These are phyloP conservation scores for Populus tremula DNA, from an alignment of 345 rosid genomes.

Conservation along the genomic window DNA sequence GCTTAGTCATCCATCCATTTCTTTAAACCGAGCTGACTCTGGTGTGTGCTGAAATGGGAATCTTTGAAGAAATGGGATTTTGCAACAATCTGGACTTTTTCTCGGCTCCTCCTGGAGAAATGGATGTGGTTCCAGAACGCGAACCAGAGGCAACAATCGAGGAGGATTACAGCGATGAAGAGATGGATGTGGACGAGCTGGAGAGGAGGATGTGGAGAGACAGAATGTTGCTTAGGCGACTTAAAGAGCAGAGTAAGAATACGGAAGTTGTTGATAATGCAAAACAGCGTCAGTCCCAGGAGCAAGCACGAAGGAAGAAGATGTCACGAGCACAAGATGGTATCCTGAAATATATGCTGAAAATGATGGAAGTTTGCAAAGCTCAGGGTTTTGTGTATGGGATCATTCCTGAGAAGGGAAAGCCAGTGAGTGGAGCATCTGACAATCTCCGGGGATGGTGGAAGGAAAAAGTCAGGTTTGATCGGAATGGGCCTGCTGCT, in stretches of 20 bases:
- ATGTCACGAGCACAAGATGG: conserved; percentile 89
- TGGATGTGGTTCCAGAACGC: conserved; percentile 32
- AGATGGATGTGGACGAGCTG: conserved; percentile 65
- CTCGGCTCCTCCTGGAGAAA: conserved; percentile 38
- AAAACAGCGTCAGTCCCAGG: conserved; percentile 66
- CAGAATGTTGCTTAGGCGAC: conserved; percentile 54
- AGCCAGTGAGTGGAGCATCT: conserved; percentile 87
- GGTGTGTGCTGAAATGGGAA: conserved; percentile 26
- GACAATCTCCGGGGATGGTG: conserved; percentile 89
- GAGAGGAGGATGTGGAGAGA: conserved; percentile 86
- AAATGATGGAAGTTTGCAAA: conserved; percentile 88
- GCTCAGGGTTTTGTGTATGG: conserved; percentile 88
- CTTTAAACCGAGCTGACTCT: not conserved
- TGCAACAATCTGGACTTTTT: conserved; percentile 51
- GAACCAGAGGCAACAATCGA: conserved; percentile 47
- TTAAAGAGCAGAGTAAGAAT: conserved; percentile 56
- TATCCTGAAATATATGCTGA: conserved; percentile 75
- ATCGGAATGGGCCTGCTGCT: conserved; percentile 81
- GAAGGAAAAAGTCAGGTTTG: conserved; percentile 86
- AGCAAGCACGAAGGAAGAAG: conserved; percentile 84
- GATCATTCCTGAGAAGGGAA: conserved; percentile 83
- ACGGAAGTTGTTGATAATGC: conserved; percentile 43
- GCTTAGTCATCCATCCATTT: not conserved
- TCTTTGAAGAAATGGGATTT: conserved; percentile 60
- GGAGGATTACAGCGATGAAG: conserved; percentile 65